Base-by-base conservation (phyloP, 352 stramenopile genomes). In the Elongisporangium undulatum region DNA sequence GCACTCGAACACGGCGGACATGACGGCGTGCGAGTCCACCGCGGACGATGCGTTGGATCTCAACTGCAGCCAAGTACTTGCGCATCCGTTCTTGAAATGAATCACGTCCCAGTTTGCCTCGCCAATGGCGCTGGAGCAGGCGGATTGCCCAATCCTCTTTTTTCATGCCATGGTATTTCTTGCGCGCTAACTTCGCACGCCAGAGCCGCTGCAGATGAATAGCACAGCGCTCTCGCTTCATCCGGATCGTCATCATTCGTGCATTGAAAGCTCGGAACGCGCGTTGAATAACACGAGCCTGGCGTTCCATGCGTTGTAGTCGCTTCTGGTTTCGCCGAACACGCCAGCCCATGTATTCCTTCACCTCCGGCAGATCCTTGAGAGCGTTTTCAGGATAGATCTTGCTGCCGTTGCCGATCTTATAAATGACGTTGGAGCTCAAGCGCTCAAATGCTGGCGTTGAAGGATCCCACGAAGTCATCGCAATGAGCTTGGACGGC, bases 271-370 rank as follows among this genome's bases (percentile, higher is more conserved):
- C 90, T 39, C 93, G 85, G 52, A 98, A 93, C 6, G 80, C 87
- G n/a, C 77, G 73, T 62, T 99, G 95, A 53, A 98, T 97, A 15
- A 89, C 67, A 3, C 64, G 63, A 5, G 92, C 93, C 55, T 94
- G 90, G 4, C 65, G 67, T 24, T 95, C 71, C 69, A 98, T 85
- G 26, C 87, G 82, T 50, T 90, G 71, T 13, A 98, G 81, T 12
- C 92, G 79, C 77, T 97, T 98, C 55, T 95, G 83, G 64, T 98
- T 98, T 21, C 95, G 78, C 66, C 95, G 89, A 23, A 98, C 82
- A 51, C 96, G 80, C 95, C 96, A 99, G 10, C 74, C 74, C 96
- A 99, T 99, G 83, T 98, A 98, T 68, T 99, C 96, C 48, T 94
- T 92, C 22, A 97, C 87, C 65, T 97, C 87, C 20, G 83, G 79